A percentile compares a stretch with the other conserved stretches of the same genome.
Conservation (phyloP, 2,329 filamentous ascomycete genomes). For the Botryosphaeria dothidea region DNA sequence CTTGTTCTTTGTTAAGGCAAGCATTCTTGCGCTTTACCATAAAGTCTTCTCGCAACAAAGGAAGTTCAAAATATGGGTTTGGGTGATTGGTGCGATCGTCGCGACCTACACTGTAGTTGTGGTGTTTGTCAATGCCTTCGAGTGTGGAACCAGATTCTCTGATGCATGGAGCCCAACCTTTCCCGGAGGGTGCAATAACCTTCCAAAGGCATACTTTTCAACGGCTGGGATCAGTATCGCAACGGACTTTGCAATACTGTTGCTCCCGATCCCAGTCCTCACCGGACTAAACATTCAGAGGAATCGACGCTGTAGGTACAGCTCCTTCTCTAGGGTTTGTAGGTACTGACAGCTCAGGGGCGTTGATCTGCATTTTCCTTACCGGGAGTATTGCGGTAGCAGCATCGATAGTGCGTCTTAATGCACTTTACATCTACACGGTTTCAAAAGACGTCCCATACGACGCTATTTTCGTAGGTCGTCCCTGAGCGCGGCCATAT, state of each 20-base stretch:
- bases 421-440: constrained; percentile 26
- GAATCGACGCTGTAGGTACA: constrained; percentile 22
- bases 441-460: constrained; percentile 24
- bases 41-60: constrained; percentile 26
- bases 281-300: constrained; percentile 23
- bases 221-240: constrained; percentile 26
- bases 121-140: constrained; percentile 27
- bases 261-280: constrained; percentile 26
- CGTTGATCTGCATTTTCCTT: constrained; percentile 27
- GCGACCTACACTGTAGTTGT: constrained; percentile 21
- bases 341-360: constrained; percentile 18
- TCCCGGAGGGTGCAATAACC: constrained; percentile 27
- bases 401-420: constrained; percentile 26
- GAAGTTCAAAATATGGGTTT: constrained; percentile 20
- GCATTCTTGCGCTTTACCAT: constrained; percentile 28
- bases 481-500: no score
- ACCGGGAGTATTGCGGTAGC: constrained; percentile 25
- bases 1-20: constrained; percentile 27
- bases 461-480: constrained; percentile 24
- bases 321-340: no score
- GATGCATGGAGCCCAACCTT: constrained; percentile 26
- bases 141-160: constrained; percentile 23
- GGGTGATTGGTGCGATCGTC: constrained; percentile 20
- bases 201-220: constrained; percentile 25
- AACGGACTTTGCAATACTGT: constrained; percentile 25